Percentiles rank a stretch among this genome's conserved stretches.
phyloP scores from a whole-genome alignment of 345 rosid species.

The Mangifera indica region DNA sequence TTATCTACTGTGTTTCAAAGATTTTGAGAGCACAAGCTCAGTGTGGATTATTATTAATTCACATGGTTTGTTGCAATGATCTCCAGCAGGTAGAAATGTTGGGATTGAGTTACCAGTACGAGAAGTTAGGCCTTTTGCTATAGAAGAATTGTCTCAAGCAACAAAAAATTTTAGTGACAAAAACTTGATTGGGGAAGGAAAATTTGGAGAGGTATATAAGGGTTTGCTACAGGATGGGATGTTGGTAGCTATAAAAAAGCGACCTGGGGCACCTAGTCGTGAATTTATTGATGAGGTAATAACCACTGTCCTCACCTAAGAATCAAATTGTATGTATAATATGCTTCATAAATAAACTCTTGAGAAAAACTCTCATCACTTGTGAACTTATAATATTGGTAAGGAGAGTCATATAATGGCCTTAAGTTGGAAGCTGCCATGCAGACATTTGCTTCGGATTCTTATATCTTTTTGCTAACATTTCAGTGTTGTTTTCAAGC shows the following conservation, averaged over 20 bases:
- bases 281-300: conserved; percentile 84
- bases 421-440: background rate
- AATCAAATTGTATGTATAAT: background rate
- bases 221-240: conserved; percentile 90
- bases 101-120: conserved; percentile 65
- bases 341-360: background rate
- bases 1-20: background rate
- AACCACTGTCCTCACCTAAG: background rate
- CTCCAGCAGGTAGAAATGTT: conserved; percentile 60
- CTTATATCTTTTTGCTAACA: background rate
- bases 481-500: background rate
- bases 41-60: conserved; percentile 4
- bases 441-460: background rate
- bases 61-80: conserved; percentile 19
- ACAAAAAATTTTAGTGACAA: conserved; percentile 70
- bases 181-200: conserved; percentile 82
- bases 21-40: conserved; percentile 3
- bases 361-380: background rate
- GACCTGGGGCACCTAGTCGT: conserved; percentile 67
- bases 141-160: conserved; percentile 83
- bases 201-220: conserved; percentile 87
- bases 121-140: conserved; percentile 78
- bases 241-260: conserved; percentile 87
- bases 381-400: background rate
- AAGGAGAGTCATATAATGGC: background rate